Conservation (phyloP, 108 stramenopile genomes). For the Cyclotella distinguenda region DNA sequence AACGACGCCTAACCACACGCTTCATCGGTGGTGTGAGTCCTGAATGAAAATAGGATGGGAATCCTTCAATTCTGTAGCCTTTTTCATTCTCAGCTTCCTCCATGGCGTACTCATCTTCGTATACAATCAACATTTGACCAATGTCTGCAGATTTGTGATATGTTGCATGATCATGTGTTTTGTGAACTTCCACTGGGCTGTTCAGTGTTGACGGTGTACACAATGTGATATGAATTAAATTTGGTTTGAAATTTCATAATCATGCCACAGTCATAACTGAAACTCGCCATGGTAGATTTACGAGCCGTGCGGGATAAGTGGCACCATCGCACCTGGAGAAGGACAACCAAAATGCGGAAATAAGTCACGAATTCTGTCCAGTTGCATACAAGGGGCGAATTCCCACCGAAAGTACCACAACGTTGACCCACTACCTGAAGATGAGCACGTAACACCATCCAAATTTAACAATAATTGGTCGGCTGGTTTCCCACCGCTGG, state of each 20-base stretch:
- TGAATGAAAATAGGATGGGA: conserved; percentile 74
- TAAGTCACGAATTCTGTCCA: background rate
- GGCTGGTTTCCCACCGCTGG: background rate
- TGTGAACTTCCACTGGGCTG: conserved; percentile 86
- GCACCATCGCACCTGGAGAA: conserved; percentile 74
- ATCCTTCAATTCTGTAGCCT: conserved; percentile 54
- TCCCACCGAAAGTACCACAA: conserved; percentile 74
- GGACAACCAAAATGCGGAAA: background rate
- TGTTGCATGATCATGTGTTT: conserved; percentile 88
- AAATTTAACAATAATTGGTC: conserved; percentile 60
- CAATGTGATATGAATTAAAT: no score
- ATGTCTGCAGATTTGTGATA: conserved; percentile 89
- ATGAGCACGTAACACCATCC: conserved; percentile 72
- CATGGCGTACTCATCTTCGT: conserved; percentile 82
- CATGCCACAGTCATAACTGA: no score
- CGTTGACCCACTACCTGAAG: conserved; percentile 54
- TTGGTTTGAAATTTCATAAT: no score
- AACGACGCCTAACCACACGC: conserved; percentile 81
- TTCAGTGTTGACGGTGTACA: background rate
- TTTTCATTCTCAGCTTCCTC: conserved; percentile 81
- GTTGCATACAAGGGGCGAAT: background rate
- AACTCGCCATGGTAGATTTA: conserved; percentile 84
- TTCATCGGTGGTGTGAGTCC: conserved; percentile 87
- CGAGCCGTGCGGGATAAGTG: conserved; percentile 87
- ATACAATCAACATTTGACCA: conserved; percentile 92